Base-by-base conservation (phyloP, 805 yeast species). In the Schizosaccharomyces lindneri region DNA sequence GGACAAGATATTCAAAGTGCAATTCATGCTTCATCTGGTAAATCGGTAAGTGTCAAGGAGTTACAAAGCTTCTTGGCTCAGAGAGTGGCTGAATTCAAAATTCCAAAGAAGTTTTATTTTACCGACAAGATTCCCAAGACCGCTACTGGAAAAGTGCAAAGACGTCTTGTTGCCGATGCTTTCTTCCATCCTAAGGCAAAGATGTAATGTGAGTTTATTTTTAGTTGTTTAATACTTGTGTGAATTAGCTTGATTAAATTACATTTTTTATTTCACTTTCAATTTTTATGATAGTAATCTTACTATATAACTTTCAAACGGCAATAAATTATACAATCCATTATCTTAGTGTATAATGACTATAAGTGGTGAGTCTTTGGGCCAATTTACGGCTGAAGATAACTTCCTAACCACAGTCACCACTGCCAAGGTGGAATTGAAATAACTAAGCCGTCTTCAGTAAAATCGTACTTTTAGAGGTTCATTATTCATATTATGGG, bases 1-100 rank as follows among this genome's bases (percentile, higher is more conserved):
- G 88, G 88, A 2, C 87, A 83, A 70, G 78, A 74, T 60, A 87
- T 83, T 19, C 78, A 82, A 64, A 87, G 86, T 15, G 88, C 84
- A 0, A 75, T 83, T 27, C 87, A 83, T 0, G 70, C 79, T 62
- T 77, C 76, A 65, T 65, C 68, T 9, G 65, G 65, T 13, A 67
- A 74, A 60, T 63, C 66, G 48, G 68, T 70, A 48, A 68, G 73
- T 19, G 75, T 73, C 59, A 67, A 73, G 36, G 84, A 81, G 46
- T 70, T 83, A 57, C 72, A 73, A 62, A 66, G 71, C 7, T 81
- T 73, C 66, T 67, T 83, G 69, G 68, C 68, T 11, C 71, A 68
- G 13, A 76, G 75, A 65, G 71, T 82, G 2, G 74, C 85, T 36
- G 68, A 73, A 59, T 83, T 81, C 73, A 83, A 83, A 71, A 73